phyloP scores from a whole-genome alignment of 169 alveolate genomes.

The Plasmodium cynomolgi region DNA sequence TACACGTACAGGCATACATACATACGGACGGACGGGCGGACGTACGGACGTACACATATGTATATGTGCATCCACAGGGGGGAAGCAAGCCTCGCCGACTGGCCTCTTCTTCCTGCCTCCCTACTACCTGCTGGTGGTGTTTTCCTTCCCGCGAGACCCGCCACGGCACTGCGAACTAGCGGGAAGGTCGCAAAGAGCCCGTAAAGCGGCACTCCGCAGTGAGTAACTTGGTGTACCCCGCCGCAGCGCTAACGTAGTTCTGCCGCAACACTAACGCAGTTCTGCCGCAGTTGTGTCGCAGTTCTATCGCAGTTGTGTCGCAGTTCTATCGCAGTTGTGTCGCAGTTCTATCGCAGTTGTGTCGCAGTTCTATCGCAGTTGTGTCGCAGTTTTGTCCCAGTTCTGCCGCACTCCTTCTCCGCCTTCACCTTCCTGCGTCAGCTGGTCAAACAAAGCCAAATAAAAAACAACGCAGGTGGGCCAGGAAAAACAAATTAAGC shows the following conservation, averaged over 20 bases:
- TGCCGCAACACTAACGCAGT: too few species aligned
- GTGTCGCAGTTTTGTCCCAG: background rate
- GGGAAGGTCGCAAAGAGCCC: background rate
- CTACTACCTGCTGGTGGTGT: background rate
- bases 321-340: too few species aligned
- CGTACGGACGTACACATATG: background rate
- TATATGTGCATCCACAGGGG: background rate
- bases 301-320: background rate
- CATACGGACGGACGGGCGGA: background rate
- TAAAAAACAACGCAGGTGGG: background rate
- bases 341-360: background rate
- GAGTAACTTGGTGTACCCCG: background rate
- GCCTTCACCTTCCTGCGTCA: background rate
- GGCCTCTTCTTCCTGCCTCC: background rate
- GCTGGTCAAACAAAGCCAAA: background rate
- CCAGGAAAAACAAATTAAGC: background rate
- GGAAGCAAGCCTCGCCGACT: background rate
- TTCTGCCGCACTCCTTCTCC: background rate
- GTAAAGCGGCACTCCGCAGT: background rate
- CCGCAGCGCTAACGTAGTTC: background rate
- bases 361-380: background rate
- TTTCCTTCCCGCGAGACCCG: too few species aligned
- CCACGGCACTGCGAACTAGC: background rate
- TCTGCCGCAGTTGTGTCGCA: too few species aligned
- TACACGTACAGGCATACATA: conserved; percentile 9